Conservation (phyloP, 345 rosid genomes). For the Cardamine resedifolia region DNA sequence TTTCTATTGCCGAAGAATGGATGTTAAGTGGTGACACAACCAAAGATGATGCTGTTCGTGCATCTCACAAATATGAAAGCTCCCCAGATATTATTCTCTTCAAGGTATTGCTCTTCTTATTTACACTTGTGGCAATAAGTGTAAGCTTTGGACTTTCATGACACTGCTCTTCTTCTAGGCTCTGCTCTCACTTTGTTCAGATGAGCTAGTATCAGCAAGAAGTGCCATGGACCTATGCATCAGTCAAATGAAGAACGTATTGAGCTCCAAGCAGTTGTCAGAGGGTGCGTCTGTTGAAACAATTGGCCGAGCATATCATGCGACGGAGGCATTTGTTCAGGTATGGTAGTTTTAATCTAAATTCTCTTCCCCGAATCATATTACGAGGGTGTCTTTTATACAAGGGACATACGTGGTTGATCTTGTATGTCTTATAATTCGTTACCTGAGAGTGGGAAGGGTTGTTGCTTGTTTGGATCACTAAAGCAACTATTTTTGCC, state of each 20-base stretch:
- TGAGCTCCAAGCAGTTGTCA: constrained; percentile 78
- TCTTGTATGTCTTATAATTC: constrained; percentile 1
- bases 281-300: constrained; percentile 89
- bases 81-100: constrained; percentile 90
- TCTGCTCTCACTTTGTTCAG: constrained; percentile 83
- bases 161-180: constrained; percentile 57
- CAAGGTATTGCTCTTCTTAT: constrained; percentile 57
- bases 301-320: constrained; percentile 89
- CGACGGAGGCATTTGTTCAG: constrained; percentile 90
- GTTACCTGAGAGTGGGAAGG: background rate
- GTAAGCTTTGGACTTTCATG: constrained; percentile 2
- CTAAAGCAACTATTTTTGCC: constrained; percentile 14
- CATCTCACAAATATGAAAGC: constrained; percentile 87
- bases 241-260: constrained; percentile 78
- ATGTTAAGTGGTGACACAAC: constrained; percentile 75
- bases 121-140: constrained; percentile 1
- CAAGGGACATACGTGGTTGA: constrained; percentile 3
- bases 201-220: constrained; percentile 86
- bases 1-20: constrained; percentile 93
- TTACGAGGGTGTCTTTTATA: constrained; percentile 10
- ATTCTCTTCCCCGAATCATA: background rate
- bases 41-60: constrained; percentile 82
- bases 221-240: constrained; percentile 77
- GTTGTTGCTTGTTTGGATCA: constrained; percentile 7
- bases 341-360: constrained; percentile 38